phyloP scores from a whole-genome alignment of 306 rosid species.

The Purshia tridentata region DNA sequence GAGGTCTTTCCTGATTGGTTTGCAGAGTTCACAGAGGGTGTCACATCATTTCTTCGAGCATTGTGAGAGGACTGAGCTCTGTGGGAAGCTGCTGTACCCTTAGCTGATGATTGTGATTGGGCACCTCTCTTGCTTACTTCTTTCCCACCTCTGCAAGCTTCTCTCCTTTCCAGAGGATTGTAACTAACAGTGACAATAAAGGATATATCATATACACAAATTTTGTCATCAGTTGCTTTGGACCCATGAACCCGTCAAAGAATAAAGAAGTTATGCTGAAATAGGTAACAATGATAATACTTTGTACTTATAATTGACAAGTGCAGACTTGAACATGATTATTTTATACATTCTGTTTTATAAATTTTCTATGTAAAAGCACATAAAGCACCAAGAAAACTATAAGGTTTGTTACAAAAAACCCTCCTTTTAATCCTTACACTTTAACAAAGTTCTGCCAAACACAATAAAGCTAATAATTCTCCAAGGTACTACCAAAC shows the following conservation, averaged over 20 bases:
- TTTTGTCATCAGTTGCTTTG: neutral
- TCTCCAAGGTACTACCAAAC: neutral
- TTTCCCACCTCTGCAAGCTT: constrained; percentile 77
- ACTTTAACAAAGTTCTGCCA: neutral
- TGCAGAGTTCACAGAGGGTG: constrained; percentile 38
- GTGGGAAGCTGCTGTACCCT: constrained; percentile 49
- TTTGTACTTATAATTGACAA: neutral
- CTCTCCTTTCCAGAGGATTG: constrained; percentile 88
- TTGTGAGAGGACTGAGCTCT: constrained; percentile 62
- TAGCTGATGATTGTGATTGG: constrained; percentile 58
- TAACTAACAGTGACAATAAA: constrained; percentile 46
- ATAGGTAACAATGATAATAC: neutral
- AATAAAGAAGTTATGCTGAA: neutral
- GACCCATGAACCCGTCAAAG: neutral
- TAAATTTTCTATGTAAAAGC: neutral
- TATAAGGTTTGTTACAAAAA: neutral
- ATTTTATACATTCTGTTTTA: neutral
- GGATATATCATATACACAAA: neutral
- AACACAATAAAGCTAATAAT: neutral
- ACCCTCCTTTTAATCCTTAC: neutral
- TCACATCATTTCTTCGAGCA: constrained; percentile 65
- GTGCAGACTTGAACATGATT: too few species aligned
- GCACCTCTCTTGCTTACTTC: constrained; percentile 62
- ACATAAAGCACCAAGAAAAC: neutral
- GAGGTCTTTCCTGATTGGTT: constrained; percentile 49